Evolutionary conservation across 2,329 filamentous ascomycete species (phyloP).

Genomic region (Gnomoniopsis sp.): DNA sequence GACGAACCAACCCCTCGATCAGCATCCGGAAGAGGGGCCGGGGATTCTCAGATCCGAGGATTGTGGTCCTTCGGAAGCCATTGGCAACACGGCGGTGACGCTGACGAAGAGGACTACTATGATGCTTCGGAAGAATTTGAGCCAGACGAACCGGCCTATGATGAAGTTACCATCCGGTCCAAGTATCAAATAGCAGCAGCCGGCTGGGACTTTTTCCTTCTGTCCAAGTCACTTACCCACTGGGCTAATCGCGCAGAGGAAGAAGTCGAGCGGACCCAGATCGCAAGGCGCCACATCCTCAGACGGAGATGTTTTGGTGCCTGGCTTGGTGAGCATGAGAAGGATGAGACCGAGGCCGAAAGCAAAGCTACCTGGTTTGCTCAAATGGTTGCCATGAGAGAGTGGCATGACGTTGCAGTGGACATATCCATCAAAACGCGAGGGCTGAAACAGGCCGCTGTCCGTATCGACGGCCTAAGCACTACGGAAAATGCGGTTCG

Average conservation of each 20-base stretch:
- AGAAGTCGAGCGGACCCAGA: conserved; percentile 61
- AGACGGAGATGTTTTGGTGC: conserved; percentile 65
- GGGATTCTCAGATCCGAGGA: conserved; percentile 3
- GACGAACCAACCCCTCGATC: conserved; percentile 10
- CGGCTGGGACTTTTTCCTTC: conserved; percentile 59
- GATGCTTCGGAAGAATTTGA: conserved; percentile 15
- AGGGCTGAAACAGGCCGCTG: conserved; percentile 23
- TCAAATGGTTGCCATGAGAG: conserved; percentile 24
- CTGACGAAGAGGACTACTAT: conserved; percentile 29
- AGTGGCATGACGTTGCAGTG: conserved; percentile 24
- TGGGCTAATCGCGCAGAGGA: conserved; percentile 67
- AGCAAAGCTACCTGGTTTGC: conserved; percentile 40
- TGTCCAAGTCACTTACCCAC: conserved; percentile 62
- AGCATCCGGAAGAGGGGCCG: not conserved
- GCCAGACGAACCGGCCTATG: conserved; percentile 18
- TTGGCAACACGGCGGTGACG: conserved; percentile 2
- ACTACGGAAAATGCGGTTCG: conserved; percentile 26
- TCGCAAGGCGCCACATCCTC: conserved; percentile 68
- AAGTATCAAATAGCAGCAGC: conserved; percentile 44
- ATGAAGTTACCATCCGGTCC: conserved; percentile 10
- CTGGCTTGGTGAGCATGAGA: conserved; percentile 61
- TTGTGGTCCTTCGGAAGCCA: conserved; percentile 3
- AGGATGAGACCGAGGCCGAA: conserved; percentile 45
- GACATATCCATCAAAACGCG: conserved; percentile 20
- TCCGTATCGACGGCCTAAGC: conserved; percentile 27